A percentile compares a stretch with the other conserved stretches of the same genome.
phyloP scores from a whole-genome alignment of 352 stramenopile species.

The Thalassiosira pacifica region DNA sequence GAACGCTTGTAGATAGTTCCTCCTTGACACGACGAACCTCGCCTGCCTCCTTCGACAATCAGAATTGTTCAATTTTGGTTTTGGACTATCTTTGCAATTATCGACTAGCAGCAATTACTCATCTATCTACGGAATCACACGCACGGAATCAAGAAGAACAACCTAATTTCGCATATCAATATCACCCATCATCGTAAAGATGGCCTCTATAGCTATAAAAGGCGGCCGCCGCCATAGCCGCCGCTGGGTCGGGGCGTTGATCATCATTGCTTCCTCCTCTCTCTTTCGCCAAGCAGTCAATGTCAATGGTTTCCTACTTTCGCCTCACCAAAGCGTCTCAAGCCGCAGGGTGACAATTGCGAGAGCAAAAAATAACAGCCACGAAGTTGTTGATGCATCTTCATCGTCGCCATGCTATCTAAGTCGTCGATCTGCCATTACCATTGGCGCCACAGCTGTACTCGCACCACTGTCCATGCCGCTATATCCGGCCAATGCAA shows the following conservation, averaged over 20 bases:
- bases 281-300: not conserved
- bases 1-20: too few relatives aligned
- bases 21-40: too few relatives aligned
- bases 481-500: not conserved
- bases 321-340: not conserved
- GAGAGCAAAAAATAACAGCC: slow-evolving; percentile 8
- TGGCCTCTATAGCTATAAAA: not conserved
- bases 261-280: slow-evolving; percentile 3
- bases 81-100: too few relatives aligned
- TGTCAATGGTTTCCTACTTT: slow-evolving; percentile 11
- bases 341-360: not conserved
- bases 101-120: too few relatives aligned
- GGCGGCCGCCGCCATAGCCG: slow-evolving; percentile 6
- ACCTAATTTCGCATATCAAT: too few relatives aligned
- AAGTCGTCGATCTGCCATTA: slow-evolving; percentile 32
- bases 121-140: too few relatives aligned
- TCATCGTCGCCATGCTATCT: not conserved
- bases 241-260: not conserved
- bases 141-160: too few relatives aligned
- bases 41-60: too few relatives aligned
- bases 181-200: slow-evolving; percentile 2
- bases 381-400: not conserved
- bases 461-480: not conserved
- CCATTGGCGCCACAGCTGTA: not conserved
- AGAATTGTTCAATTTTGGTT: too few relatives aligned